Base-by-base conservation (phyloP, 2,329 filamentous ascomycete species). In the Calonectria hongkongensis region DNA sequence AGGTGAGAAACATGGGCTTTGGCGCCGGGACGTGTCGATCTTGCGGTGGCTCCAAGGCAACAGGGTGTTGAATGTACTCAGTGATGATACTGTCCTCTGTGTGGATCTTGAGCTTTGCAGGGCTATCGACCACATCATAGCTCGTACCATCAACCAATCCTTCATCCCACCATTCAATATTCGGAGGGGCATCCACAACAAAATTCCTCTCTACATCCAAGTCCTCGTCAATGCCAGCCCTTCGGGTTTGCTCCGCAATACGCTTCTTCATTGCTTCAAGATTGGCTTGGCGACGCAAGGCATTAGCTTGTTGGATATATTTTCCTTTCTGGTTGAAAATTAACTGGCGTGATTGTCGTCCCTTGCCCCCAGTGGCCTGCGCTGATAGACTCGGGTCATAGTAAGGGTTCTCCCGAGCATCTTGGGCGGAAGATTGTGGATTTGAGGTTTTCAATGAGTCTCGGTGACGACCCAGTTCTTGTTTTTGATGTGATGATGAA, bases 161-260 rank as follows among this genome's bases (percentile, higher is more conserved):
- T 85, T 98, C 96, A 79, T 99, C 97, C 95, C 96, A 98, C 97
- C 97, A 99, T 83, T 99, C 97, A 50, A 98, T 90, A 9, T 93
- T 93, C 4, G 97, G 97, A 12, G 97, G 97, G 39, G 90, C 89
- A 74, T 96, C 93, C 7, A 98, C 91, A 4, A 97, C 85, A 82
- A 96, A 98, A 39, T 95, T 94, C 83, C 96, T 98, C 83, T 99
- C 96, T 62, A 94, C 92, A 74, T 97, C 93, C 36, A 95, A 85
- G 77, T 96, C 96, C 82, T 98, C 96, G 79, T 98, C 96, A 74
- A 98, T 94, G 58, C 95, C 96, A n/a, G 94, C 95, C 82, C 95
- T 96, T 72, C 96, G 91, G 13, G 95, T 94, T 78, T 95, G 93
- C 77, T 94, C 94, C 1, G 96, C 96, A 77, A 99, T 97, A 69